Base-by-base conservation (phyloP, 2,329 filamentous ascomycete species). In the Colletotrichum shisoi region DNA sequence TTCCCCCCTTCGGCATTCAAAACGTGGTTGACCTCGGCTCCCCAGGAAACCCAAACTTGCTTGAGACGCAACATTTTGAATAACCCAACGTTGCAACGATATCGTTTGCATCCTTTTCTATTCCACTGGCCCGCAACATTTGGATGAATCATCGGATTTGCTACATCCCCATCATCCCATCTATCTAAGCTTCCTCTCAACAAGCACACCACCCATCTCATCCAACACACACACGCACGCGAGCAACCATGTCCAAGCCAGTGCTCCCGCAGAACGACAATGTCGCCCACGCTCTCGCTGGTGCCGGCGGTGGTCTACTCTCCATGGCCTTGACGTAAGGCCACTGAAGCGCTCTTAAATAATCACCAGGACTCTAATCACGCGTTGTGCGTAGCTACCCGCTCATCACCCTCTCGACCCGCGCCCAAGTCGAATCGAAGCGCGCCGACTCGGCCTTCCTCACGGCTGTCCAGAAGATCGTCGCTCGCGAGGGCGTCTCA, bases 341-440 rank as follows among this genome's bases (percentile, higher is more conserved):
- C 57, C 52, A 46, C 34, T 31, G 24, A 40, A 21, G 1, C 21
- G 40, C 15, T 40, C 21, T 4, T 5, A 15, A 15, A 9, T 45
- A 42, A 39, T 8, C 34, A n/a, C 27, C 31, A 44, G 57, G 12
- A 3, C 69, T 59, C 70, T 72, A 63, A 53, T 8, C 13, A 34
- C 46, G 8, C 39, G 17, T 49, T 63, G 44, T 39, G 44, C 24
- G 21, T 75, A 95, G 92, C 72, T 98, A 98, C 79, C 95, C 95
- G 48, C 89, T 99, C 73, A 96, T 99, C 76, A 98, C 95, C 40
- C 90, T 99, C 70, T 99, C 95, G 24, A 99, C 95, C 40, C 91
- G 95, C 77, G 95, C 95, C 49, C 95, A 99, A 80, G 94, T 99
- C 78, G 95, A 99, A 81, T 97, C 95, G 67, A 95, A 92, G 80